A percentile compares a stretch with the other conserved stretches of the same genome.
These are phyloP conservation scores for Leptographium flavum DNA, from an alignment of 2,329 filamentous ascomycete species.

Conservation along the genomic window DNA sequence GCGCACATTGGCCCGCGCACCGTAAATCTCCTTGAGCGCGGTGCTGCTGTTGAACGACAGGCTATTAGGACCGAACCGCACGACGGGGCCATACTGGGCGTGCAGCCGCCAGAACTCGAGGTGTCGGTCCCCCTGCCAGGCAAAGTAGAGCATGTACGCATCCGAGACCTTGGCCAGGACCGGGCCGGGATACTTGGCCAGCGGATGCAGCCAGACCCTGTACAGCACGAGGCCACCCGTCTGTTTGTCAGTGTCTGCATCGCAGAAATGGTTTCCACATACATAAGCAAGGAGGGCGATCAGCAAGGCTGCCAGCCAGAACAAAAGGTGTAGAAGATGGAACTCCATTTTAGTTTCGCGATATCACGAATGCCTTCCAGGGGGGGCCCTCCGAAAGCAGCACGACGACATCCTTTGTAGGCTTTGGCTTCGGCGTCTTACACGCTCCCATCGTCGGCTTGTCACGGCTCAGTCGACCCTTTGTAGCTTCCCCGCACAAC, in stretches of 20 bases:
- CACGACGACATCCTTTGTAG: neutral
- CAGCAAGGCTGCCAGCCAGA: neutral
- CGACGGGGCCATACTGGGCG: slow-evolving; percentile 52
- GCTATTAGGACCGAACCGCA: slow-evolving; percentile 68
- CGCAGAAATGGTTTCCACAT: neutral
- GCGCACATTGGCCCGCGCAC: slow-evolving; percentile 46
- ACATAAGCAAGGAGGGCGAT: neutral
- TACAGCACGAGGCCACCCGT: slow-evolving; percentile 32
- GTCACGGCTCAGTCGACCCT: neutral
- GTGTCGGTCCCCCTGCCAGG: slow-evolving; percentile 60
- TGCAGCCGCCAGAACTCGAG: slow-evolving; percentile 60
- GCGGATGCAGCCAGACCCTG: slow-evolving; percentile 47
- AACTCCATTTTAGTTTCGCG: neutral
- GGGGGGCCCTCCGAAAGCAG: neutral
- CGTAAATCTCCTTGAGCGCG: slow-evolving; percentile 53
- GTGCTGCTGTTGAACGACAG: slow-evolving; percentile 62
- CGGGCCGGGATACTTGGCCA: slow-evolving; percentile 51
- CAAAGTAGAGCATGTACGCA: slow-evolving; percentile 55
- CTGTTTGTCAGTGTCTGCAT: slow-evolving; percentile 15
- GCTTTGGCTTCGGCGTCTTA: no score
- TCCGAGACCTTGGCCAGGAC: slow-evolving; percentile 49
- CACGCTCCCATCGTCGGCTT: neutral
- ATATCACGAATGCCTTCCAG: no score
- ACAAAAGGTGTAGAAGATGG: neutral
- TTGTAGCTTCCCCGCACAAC: neutral